Base-by-base conservation (phyloP, 2,329 filamentous ascomycete species). In the Graphium sp. region DNA sequence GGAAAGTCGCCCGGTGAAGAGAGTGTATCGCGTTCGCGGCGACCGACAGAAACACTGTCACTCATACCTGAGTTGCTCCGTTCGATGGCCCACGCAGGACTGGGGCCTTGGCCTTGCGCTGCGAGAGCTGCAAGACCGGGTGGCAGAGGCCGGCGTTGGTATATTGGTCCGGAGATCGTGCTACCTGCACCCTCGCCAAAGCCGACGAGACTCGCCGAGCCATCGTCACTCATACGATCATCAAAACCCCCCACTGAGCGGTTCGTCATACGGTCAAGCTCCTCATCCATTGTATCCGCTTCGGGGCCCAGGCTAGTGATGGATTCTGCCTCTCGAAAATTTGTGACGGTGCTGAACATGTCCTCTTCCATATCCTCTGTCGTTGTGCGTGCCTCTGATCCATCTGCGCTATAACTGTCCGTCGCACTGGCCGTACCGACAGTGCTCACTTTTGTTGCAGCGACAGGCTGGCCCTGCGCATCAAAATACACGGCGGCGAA, bases 151-250 rank as follows among this genome's bases (percentile, higher is more conserved):
- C 64, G 47, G 34, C 65, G 53, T 47, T 67, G 58, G 53, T 79
- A 66, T 45, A 79, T 78, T 22, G 81, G 81, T 0, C 83, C 83
- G 34, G 74, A 82, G 32, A 85, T 74, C 5, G 83, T 83, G 48
- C 78, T 83, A 39, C 77, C 81, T 7, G 87, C 85, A 19, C 85
- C 87, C 49, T 94, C 85, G 28, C 87, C 87, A 41, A 94, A 94
- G 1, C 79, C 87, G 7, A 94, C 87, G 5, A 94, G 62, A 36
- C 78, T 87, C 3, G 76, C 81, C 29, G 74, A 75, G 6, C 75
- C 78, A 42, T 92, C 83, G 41, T 92, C 84, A 41, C 80, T 87
- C 64, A 89, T 77, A 34, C 78, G 80, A 38, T 82, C 79, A 34
- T 70, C 64, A 33, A 56, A 66, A 4, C 56, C 62, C 13, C 56